phyloP scores from a whole-genome alignment of 352 stramenopile species.

The Elongisporangium senticosum region DNA sequence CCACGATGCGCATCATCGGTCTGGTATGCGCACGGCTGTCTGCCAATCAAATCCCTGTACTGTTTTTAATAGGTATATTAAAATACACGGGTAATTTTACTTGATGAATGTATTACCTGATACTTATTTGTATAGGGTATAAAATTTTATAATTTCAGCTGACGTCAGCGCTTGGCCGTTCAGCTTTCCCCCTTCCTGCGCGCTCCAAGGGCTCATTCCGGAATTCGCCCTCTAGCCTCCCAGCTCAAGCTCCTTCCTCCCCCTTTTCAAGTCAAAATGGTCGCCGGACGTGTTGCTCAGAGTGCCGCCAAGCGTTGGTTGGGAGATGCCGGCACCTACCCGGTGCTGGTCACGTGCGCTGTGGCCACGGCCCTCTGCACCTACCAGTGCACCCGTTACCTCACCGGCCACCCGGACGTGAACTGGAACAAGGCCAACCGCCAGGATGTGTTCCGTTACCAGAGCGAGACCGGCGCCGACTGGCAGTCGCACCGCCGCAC shows the following conservation, averaged over 20 bases:
- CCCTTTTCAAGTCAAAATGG: constrained; percentile 34
- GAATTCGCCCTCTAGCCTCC: constrained; percentile 43
- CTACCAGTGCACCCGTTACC: constrained; percentile 71
- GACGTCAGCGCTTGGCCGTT: constrained; percentile 9
- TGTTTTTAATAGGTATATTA: background rate
- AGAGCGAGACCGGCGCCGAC: constrained; percentile 47
- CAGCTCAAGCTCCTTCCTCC: constrained; percentile 4
- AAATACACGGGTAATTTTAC: background rate
- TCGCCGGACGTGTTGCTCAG: constrained; percentile 37
- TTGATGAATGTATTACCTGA: background rate
- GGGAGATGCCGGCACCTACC: constrained; percentile 72
- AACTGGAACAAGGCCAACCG: constrained; percentile 80
- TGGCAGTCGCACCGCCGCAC: constrained; percentile 74
- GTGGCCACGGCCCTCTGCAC: constrained; percentile 54
- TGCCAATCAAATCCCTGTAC: background rate
- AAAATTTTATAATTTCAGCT: background rate
- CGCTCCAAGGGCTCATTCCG: constrained; percentile 39
- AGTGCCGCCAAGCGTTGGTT: constrained; percentile 62
- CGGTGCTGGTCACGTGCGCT: constrained; percentile 66
- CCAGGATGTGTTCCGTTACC: constrained; percentile 65
- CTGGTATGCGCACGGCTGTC: background rate
- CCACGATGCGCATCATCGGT: background rate
- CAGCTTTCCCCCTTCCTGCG: background rate
- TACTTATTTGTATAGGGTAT: background rate
- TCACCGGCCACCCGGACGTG: constrained; percentile 63